Conservation (phyloP, 257 asterid genomes). For the Solanum peruvianum region DNA sequence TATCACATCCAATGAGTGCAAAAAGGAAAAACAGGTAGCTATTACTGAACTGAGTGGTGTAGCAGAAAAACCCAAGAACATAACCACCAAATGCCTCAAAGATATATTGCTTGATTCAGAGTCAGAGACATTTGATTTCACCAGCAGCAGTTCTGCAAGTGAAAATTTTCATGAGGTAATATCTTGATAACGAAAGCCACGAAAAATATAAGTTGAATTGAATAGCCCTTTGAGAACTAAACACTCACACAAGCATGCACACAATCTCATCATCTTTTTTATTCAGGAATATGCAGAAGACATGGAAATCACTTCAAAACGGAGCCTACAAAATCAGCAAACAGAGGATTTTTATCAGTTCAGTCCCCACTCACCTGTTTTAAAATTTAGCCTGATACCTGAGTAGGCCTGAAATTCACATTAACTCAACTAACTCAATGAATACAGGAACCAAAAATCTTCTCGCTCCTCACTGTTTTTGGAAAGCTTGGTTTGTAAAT, state of each 20-base stretch:
- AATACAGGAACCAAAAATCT: slow-evolving; percentile 22
- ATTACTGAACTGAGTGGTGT: not conserved
- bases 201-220: not conserved
- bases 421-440: not conserved
- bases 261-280: not conserved
- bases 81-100: slow-evolving; percentile 50
- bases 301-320: slow-evolving; percentile 7
- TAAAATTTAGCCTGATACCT: not conserved
- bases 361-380: slow-evolving; percentile 13
- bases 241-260: not conserved
- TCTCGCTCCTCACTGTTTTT: slow-evolving; percentile 9
- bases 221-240: not conserved
- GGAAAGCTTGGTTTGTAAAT: slow-evolving; percentile 9
- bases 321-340: slow-evolving; percentile 13
- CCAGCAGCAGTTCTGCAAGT: slow-evolving; percentile 21
- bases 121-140: slow-evolving; percentile 34
- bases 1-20: not conserved
- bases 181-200: not conserved
- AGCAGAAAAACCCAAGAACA: slow-evolving; percentile 13
- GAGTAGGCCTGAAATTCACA: not conserved
- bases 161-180: slow-evolving; percentile 40
- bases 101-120: slow-evolving; percentile 71
- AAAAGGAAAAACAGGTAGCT: slow-evolving; percentile 6
- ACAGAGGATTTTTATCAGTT: slow-evolving; percentile 19
- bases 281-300: slow-evolving; percentile 31